Evolutionary conservation across 2,329 filamentous ascomycete species (phyloP).

Genomic region (Aureobasidium subglaciale): DNA sequence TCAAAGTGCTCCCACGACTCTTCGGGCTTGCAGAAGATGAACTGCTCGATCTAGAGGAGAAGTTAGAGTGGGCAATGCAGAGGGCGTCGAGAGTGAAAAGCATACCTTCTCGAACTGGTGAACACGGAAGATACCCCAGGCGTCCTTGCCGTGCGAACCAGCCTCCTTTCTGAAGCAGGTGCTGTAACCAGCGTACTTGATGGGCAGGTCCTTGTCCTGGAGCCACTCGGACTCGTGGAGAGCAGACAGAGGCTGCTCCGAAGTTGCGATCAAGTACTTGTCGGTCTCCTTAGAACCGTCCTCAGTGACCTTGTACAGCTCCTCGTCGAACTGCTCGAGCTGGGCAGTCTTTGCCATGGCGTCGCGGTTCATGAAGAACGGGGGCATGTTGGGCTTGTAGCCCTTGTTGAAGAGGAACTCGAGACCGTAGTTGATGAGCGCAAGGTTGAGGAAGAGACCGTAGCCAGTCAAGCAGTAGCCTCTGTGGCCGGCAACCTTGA

Average conservation of each 20-base stretch:
- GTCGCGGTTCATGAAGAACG: constrained; percentile 90
- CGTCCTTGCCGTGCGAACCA: constrained; percentile 82
- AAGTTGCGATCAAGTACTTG: constrained; percentile 77
- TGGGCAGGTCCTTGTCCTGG: constrained; percentile 72
- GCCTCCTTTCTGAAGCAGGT: constrained; percentile 96
- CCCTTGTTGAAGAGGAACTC: constrained; percentile 78
- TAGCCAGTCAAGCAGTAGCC: constrained; percentile 89
- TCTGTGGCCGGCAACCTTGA: constrained; percentile 89
- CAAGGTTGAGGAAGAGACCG: constrained; percentile 86
- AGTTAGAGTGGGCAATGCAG: not conserved
- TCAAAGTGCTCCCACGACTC: constrained; percentile 92
- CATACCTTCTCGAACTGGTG: constrained; percentile 93
- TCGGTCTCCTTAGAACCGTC: constrained; percentile 75
- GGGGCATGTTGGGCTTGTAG: constrained; percentile 55
- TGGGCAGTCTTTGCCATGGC: constrained; percentile 98
- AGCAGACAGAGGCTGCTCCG: constrained; percentile 89
- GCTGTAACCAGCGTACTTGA: constrained; percentile 82
- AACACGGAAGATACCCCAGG: constrained; percentile 96
- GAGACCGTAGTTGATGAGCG: constrained; percentile 88
- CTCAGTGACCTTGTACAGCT: constrained; percentile 89
- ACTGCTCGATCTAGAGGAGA: constrained; percentile 56
- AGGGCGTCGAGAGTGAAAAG: too few relatives aligned
- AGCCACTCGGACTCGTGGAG: constrained; percentile 89
- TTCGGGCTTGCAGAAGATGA: constrained; percentile 74
- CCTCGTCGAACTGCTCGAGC: constrained; percentile 94